Evolutionary conservation across 768 basidiomycete species (phyloP).

Genomic region (Tricholoma saponaceum): DNA sequence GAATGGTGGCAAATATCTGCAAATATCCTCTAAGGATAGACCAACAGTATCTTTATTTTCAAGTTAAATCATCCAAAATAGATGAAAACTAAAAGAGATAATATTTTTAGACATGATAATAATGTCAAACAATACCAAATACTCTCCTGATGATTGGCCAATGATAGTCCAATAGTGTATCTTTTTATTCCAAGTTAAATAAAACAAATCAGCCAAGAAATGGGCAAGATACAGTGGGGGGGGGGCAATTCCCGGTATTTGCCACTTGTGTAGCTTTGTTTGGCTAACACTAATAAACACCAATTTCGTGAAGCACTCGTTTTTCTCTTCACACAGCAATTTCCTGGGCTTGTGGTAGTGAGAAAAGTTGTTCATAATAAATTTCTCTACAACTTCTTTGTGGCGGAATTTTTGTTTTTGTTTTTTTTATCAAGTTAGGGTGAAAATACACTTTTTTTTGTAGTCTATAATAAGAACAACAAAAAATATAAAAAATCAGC

Average conservation of each 20-base stretch:
- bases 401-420: neutral
- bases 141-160: too few species aligned
- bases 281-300: neutral
- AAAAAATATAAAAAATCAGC: neutral
- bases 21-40: too few species aligned
- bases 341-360: neutral
- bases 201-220: too few species aligned
- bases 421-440: neutral
- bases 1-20: too few species aligned
- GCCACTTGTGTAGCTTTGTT: neutral
- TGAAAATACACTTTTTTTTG: neutral
- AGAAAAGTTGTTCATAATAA: neutral
- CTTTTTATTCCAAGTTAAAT: too few species aligned
- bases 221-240: too few species aligned
- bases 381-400: neutral
- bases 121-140: too few species aligned
- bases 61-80: too few species aligned
- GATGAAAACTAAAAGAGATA: too few species aligned
- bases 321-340: neutral
- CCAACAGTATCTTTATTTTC: too few species aligned
- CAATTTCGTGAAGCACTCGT: neutral
- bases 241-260: neutral
- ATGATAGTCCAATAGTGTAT: too few species aligned
- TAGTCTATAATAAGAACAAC: neutral
- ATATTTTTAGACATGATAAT: too few species aligned